Conservation (phyloP, 495 filamentous ascomycete species). For the Lentithecium fluviatile region DNA sequence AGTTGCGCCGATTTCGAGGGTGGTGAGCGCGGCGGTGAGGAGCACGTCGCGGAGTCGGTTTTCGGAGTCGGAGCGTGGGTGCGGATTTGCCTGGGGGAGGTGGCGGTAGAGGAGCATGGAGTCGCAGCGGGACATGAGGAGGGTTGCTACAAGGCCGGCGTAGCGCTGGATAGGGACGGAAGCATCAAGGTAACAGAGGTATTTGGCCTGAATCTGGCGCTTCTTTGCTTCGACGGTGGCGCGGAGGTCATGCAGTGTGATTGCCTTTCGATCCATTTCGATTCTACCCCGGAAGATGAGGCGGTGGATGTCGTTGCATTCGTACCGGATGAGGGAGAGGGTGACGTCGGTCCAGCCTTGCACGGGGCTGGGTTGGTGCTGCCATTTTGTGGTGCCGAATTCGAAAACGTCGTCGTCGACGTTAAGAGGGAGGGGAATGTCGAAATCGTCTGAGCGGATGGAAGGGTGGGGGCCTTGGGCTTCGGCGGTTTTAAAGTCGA, state of each 20-base stretch:
- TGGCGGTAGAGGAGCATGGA: conserved; percentile 38
- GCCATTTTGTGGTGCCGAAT: conserved; percentile 30
- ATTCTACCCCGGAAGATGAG: conserved; percentile 35
- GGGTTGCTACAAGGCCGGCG: conserved; percentile 32
- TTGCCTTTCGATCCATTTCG: conserved; percentile 33
- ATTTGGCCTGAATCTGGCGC: conserved; percentile 31
- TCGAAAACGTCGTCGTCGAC: conserved; percentile 38
- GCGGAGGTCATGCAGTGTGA: conserved; percentile 28
- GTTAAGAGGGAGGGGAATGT: conserved; percentile 32
- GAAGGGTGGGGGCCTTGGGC: conserved; percentile 35
- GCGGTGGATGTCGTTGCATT: conserved; percentile 37
- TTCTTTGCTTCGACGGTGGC: conserved; percentile 28
- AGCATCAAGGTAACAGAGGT: conserved; percentile 29
- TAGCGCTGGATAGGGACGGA: conserved; percentile 33
- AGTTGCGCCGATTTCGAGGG: conserved; percentile 35
- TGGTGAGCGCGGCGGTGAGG: conserved; percentile 29
- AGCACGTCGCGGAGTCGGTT: conserved; percentile 31
- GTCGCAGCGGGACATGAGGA: conserved; percentile 34
- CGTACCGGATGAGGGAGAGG: conserved; percentile 35
- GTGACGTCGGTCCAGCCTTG: conserved; percentile 33
- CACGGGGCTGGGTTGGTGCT: conserved; percentile 25
- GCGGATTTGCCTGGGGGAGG: conserved; percentile 28
- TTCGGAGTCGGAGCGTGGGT: conserved; percentile 33
- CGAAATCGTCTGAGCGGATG: conserved; percentile 35
- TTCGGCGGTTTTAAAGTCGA: conserved; percentile 36